These are phyloP conservation scores for Rhizoctonia solani DNA, from an alignment of 1,284 basidiomycete species.

Conservation along the genomic window DNA sequence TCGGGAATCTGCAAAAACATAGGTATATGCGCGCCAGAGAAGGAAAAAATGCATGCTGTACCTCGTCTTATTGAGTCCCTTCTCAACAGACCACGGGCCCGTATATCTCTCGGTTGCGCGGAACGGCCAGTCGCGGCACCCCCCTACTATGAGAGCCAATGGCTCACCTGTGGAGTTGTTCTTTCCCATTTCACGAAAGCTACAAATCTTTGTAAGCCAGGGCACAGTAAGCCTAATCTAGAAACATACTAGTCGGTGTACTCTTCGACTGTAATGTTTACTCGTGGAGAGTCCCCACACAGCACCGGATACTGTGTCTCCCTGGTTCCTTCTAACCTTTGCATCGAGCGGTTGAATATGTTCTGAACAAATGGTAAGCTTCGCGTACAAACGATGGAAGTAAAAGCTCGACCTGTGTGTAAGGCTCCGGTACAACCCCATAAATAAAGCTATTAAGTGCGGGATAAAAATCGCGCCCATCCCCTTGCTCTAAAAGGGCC, in stretches of 20 bases:
- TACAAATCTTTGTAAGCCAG: not conserved
- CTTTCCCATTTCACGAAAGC: constrained; percentile 34
- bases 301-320: constrained; percentile 34
- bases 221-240: not conserved
- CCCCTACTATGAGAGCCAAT: constrained; percentile 32
- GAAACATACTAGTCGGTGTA: constrained; percentile 9
- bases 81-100: constrained; percentile 36
- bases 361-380: not conserved
- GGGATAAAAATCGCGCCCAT: not conserved
- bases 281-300: constrained; percentile 38
- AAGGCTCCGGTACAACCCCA: not conserved
- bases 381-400: not conserved
- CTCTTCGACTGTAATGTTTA: not conserved
- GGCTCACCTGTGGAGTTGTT: constrained; percentile 31
- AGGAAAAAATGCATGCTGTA: not conserved
- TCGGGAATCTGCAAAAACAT: not conserved
- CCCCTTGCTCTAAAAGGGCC: not conserved
- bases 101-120: constrained; percentile 34
- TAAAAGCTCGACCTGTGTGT: no score
- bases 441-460: not conserved
- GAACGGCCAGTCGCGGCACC: constrained; percentile 35
- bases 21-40: not conserved
- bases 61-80: constrained; percentile 38
- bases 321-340: not conserved
- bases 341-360: constrained; percentile 5